Evolutionary conservation across 2,329 filamentous ascomycete species (phyloP), one percentile per base, ranked within the genome.

Genomic region (Taxawa tesnikishii): DNA sequence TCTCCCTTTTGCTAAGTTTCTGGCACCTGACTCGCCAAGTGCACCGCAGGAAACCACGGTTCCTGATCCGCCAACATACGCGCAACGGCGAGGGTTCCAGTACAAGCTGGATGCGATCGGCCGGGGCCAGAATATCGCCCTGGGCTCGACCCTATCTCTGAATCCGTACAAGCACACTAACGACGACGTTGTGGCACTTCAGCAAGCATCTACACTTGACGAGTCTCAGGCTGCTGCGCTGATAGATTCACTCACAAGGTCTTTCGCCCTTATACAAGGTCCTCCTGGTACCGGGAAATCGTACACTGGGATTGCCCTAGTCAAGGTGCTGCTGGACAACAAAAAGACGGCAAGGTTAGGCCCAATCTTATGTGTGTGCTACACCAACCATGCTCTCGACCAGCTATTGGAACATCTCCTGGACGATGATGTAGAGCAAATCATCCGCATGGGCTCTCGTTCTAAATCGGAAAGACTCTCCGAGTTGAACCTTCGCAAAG

Each of bases 221-320:
- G 34, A 43, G 7, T 55, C 52, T 2, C 63, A 67, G 42, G 63
- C 65, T 4, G 36, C 42, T 4, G 71, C 73, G 2, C 48, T 80
- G 1, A 40, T 76, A 0, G 54, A 63, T 12, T 62, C 70, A 3
- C 50, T 82, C 1, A 60, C 56, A 1, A 59, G 63, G 1, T 61
- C 63, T 19, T 49, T 79, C 6, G 67, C 72, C 1, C 56, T 81
- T 4, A 76, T 81, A 8, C 76, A 83, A 54, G 79, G 79, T 0
- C 78, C 78, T 0, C 78, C 78, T 0, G 78, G 79, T 0, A 83
- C 78, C 0, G 78, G 79, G 0, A 83, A 83, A 46, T 69, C 62
- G 4, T 80, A 67, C 40, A 62, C 67, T 0, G 76, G 75, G 3
- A 61, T 73, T 2, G 60, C 67, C 26, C 48, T 81, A n/a, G 65